Base-by-base conservation (phyloP, 2,329 filamentous ascomycete genomes). In the Coniella lustricola region DNA sequence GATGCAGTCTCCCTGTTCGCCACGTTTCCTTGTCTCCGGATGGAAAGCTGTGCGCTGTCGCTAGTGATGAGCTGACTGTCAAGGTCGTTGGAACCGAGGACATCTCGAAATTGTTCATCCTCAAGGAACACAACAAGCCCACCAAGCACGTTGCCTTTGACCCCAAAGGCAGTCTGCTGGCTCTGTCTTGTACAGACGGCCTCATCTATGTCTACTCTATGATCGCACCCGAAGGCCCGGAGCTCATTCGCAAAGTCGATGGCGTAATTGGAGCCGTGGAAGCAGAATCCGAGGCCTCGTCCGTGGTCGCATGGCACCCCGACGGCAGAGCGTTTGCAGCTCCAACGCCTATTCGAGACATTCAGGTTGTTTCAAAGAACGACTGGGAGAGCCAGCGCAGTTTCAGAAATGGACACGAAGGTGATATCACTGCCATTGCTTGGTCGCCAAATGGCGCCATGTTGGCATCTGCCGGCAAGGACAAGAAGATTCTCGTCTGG, bases 401-500 rank as follows among this genome's bases (percentile, higher is more conserved):
- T 0, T 98, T 98, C 62, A 71, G 81, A 13, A 82, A 83, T 25
- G 89, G 85, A 0, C 93, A 97, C 61, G 81, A 82, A 36, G 84
- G 84, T 16, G 87, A 94, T 56, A 84, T 98, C 50, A 95, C 89
- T 0, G 86, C 90, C 7, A 69, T 94, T 32, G 82, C 87, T 32
- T 98, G 93, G 93, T 95, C 91, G 13, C 89, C 90, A 2, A 98
- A 98, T 61, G 93, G 93, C 34, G 87, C 90, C 1, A 74, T 98
- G 59, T 73, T 98, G 18, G 89, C 83, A 9, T 81, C 81, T 16
- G 81, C 84, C 14, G 81, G 72, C 54, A 81, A 79, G 56, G 83
- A 86, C 59, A 76, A 78, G 57, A 87, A 81, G 61, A 68, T 94
- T 3, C 64, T 86, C 21, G 71, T 98, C 3, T 98, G 94, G 93